phyloP scores from a whole-genome alignment of 805 yeast species.

The Candida quercuum region DNA sequence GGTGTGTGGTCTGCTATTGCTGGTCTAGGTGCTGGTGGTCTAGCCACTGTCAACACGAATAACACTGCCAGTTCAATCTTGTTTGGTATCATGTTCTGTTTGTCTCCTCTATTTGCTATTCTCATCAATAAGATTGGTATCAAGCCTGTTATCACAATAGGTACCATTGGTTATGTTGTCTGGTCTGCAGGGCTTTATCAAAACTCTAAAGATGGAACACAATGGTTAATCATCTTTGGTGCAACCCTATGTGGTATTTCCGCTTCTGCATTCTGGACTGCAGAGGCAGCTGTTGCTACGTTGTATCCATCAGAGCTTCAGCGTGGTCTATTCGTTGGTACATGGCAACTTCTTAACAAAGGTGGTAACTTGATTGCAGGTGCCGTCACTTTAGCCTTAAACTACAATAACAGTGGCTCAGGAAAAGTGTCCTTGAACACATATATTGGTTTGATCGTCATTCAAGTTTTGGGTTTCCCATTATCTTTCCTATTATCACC shows the following conservation, averaged over 20 bases:
- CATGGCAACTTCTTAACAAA: slow-evolving; percentile 23
- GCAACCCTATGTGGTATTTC: slow-evolving; percentile 21
- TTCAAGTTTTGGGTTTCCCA: slow-evolving; percentile 24
- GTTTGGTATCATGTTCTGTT: slow-evolving; percentile 20
- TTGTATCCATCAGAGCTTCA: slow-evolving; percentile 17
- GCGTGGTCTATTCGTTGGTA: slow-evolving; percentile 24
- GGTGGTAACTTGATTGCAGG: slow-evolving; percentile 25
- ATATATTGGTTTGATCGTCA: slow-evolving; percentile 19
- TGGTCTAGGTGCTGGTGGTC: slow-evolving; percentile 23
- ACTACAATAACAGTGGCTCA: slow-evolving; percentile 6
- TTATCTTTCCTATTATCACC: slow-evolving; percentile 17
- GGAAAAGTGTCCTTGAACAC: slow-evolving; percentile 23
- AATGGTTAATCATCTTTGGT: slow-evolving; percentile 22
- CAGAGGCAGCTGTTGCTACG: slow-evolving; percentile 25
- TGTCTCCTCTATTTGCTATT: slow-evolving; percentile 19
- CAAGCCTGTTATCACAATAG: slow-evolving; percentile 14
- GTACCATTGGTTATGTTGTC: slow-evolving; percentile 22
- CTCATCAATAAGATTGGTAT: slow-evolving; percentile 21
- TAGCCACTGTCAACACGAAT: slow-evolving; percentile 12
- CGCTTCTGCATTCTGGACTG: slow-evolving; percentile 24
- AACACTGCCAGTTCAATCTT: slow-evolving; percentile 15
- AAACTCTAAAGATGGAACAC: slow-evolving; percentile 23
- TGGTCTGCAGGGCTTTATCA: slow-evolving; percentile 24
- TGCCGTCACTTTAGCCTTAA: slow-evolving; percentile 16
- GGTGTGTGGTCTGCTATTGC: slow-evolving; percentile 21